These are phyloP conservation scores for Zasmidium angulare DNA, from an alignment of 2,329 filamentous ascomycete genomes.

Conservation along the genomic window DNA sequence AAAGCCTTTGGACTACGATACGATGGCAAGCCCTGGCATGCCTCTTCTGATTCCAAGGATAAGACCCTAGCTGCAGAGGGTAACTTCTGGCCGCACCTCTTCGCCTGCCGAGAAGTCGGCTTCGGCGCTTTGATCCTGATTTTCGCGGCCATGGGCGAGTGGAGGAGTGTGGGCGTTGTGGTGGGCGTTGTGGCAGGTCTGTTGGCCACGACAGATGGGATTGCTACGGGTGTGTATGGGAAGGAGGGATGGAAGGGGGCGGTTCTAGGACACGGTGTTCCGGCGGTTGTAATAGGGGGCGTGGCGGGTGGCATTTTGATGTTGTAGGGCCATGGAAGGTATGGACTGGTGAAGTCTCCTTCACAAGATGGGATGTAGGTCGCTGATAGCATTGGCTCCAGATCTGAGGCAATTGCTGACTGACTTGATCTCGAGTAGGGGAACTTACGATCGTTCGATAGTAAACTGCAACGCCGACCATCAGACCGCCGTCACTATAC, in stretches of 20 bases:
- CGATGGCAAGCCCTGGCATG: not conserved
- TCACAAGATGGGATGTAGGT: too few species aligned
- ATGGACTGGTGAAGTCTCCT: too few species aligned
- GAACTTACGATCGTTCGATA: too few species aligned
- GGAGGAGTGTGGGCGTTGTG: not conserved
- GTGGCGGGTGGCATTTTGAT: not conserved
- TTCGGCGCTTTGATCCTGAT: not conserved
- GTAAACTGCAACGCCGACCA: too few species aligned
- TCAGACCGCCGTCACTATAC: too few species aligned
- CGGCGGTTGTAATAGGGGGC: not conserved
- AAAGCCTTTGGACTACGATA: not conserved
- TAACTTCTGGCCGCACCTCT: not conserved
- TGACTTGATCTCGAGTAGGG: too few species aligned
- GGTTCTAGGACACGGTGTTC: not conserved
- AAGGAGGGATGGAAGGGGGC: not conserved
- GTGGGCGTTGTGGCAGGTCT: not conserved
- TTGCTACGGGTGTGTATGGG: not conserved
- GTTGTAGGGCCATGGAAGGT: too few species aligned
- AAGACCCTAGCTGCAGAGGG: not conserved
- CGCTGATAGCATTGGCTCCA: too few species aligned
- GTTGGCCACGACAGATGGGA: not conserved
- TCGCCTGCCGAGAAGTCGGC: not conserved
- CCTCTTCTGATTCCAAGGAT: not conserved
- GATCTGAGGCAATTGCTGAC: too few species aligned
- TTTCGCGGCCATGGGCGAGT: not conserved